Percentiles rank a stretch among this genome's conserved stretches.
phyloP scores from a whole-genome alignment of 225 moss, liverwort and hornwort genomes.

The Rhytidiadelphus loreus region DNA sequence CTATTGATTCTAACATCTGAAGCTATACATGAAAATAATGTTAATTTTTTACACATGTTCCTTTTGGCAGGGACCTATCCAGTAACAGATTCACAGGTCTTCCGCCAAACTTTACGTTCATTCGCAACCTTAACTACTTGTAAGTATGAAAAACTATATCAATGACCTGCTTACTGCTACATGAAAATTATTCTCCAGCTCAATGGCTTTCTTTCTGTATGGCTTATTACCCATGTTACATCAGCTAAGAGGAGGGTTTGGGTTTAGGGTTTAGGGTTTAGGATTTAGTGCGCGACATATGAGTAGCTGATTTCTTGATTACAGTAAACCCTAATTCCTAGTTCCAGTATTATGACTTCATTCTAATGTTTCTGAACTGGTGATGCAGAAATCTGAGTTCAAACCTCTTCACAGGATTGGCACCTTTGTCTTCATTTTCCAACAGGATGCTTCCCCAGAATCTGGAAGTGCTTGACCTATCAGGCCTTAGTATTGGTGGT shows the following conservation, averaged over 20 bases:
- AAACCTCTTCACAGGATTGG: conserved; percentile 5
- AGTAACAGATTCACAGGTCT: conserved; percentile 11
- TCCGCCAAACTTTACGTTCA: background rate
- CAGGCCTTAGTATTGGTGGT: conserved; percentile 1
- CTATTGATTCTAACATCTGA: background rate
- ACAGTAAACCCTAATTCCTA: background rate
- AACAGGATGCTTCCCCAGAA: background rate
- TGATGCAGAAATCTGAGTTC: conserved; percentile 14
- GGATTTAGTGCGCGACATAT: background rate
- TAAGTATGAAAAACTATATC: background rate
- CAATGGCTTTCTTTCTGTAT: background rate
- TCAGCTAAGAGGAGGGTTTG: background rate
- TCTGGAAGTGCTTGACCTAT: conserved; percentile 8
- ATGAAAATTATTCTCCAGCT: background rate
- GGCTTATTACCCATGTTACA: background rate
- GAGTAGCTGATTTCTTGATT: background rate
- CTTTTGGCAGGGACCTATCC: conserved; percentile 14
- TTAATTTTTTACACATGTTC: background rate
- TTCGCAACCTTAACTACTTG: conserved; percentile 2
- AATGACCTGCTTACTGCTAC: background rate
- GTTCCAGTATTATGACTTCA: background rate
- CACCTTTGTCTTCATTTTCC: background rate
- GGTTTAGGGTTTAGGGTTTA: background rate
- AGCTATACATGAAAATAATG: background rate
- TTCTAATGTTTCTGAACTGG: background rate